Evolutionary conservation across 2,329 filamentous ascomycete genomes (phyloP).

Genomic region (Verticillium zaregamsianum): DNA sequence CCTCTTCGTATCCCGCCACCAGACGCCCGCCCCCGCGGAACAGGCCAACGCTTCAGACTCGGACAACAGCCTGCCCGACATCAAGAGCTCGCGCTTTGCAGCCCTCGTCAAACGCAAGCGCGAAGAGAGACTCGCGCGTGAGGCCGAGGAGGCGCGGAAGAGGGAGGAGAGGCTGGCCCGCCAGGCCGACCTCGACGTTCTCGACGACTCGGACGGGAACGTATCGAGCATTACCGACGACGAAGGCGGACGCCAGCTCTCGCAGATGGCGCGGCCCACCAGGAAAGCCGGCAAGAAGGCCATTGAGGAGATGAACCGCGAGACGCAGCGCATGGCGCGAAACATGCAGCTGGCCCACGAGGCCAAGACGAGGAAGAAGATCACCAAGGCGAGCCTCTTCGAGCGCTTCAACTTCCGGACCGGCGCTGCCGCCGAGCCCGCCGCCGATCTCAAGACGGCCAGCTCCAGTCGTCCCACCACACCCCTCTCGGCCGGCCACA

Average conservation of each 20-base stretch:
- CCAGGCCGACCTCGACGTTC: constrained; percentile 31
- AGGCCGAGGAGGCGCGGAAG: constrained; percentile 53
- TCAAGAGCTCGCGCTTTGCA: constrained; percentile 58
- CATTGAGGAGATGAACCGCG: constrained; percentile 87
- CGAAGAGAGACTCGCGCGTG: constrained; percentile 63
- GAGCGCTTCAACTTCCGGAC: constrained; percentile 74
- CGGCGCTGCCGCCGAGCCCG: constrained; percentile 20
- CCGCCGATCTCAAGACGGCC: constrained; percentile 28
- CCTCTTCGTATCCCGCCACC: constrained; percentile 49
- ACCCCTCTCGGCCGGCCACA: constrained; percentile 32
- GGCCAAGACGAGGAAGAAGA: constrained; percentile 86
- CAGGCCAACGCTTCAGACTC: constrained; percentile 23
- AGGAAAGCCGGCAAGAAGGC: constrained; percentile 94
- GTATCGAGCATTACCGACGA: constrained; percentile 57
- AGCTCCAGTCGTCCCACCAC: constrained; percentile 55
- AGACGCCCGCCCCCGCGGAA: constrained; percentile 22
- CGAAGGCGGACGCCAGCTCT: constrained; percentile 60
- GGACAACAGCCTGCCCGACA: constrained; percentile 42
- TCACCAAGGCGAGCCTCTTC: constrained; percentile 78
- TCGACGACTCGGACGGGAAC: constrained; percentile 41
- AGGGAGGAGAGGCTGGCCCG: constrained; percentile 36
- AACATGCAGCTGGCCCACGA: constrained; percentile 91
- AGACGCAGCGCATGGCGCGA: constrained; percentile 86
- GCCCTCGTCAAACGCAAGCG: constrained; percentile 72
- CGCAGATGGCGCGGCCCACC: constrained; percentile 64